phyloP scores from a whole-genome alignment of 805 yeast species.

The Kodamaea neixiangensis region DNA sequence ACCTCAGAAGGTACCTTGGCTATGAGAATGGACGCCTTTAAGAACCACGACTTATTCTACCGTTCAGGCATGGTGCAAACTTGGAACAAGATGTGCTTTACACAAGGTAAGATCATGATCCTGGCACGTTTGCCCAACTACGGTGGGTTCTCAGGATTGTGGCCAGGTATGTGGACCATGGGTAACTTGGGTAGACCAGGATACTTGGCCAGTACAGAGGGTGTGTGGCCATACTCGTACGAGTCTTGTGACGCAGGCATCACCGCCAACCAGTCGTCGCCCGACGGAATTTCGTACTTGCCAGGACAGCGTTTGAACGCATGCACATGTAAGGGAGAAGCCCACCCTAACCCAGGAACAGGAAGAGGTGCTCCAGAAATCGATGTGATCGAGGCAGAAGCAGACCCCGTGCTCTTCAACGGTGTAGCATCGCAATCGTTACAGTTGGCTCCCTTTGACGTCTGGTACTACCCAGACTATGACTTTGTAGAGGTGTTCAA shows the following conservation, averaged over 20 bases:
- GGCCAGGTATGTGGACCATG: slow-evolving; percentile 98
- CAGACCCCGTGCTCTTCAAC: slow-evolving; percentile 48
- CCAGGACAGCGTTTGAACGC: slow-evolving; percentile 79
- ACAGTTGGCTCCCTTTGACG: slow-evolving; percentile 92
- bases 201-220: slow-evolving; percentile 81
- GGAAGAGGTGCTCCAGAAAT: slow-evolving; percentile 98
- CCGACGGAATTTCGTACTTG: slow-evolving; percentile 83
- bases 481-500: slow-evolving; percentile 75
- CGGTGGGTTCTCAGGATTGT: slow-evolving; percentile 77
- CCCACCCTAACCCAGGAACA: slow-evolving; percentile 81
- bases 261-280: slow-evolving; percentile 87
- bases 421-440: slow-evolving; percentile 90
- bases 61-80: slow-evolving; percentile 90
- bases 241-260: slow-evolving; percentile 90
- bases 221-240: slow-evolving; percentile 94
- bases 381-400: slow-evolving; percentile 86
- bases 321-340: slow-evolving; percentile 81
- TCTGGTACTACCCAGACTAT: slow-evolving; percentile 93
- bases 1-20: slow-evolving; percentile 73
- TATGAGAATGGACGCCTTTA: slow-evolving; percentile 76
- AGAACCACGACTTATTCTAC: slow-evolving; percentile 76
- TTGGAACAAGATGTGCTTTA: slow-evolving; percentile 90
- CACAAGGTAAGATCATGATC: slow-evolving; percentile 78
- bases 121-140: slow-evolving; percentile 78
- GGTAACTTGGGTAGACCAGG: slow-evolving; percentile 95